Evolutionary conservation across 441 rosid genomes (phyloP).

Genomic region (Corymbia calophylla): DNA sequence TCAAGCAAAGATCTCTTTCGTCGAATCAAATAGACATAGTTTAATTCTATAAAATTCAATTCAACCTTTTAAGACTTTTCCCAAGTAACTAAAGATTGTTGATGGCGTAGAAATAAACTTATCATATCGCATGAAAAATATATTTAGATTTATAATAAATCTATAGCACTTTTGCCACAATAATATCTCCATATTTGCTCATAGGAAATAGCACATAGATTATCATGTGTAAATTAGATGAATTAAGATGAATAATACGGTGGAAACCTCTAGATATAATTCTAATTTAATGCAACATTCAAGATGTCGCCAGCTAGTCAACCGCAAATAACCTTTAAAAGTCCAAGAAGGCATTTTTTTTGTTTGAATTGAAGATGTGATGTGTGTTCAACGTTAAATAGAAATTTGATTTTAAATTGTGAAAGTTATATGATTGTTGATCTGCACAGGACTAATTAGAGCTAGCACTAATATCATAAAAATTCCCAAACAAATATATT

Average conservation of each 20-base stretch:
- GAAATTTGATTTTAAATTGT: neutral
- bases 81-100: neutral
- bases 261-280: neutral
- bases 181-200: neutral
- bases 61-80: neutral
- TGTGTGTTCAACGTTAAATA: neutral
- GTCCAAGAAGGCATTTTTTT: neutral
- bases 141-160: neutral
- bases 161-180: neutral
- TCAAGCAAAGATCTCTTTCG: neutral
- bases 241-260: neutral
- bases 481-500: no score
- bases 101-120: neutral
- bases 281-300: neutral
- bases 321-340: neutral
- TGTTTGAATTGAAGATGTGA: neutral
- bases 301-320: accelerated
- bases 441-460: neutral
- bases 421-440: neutral
- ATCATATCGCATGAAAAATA: neutral
- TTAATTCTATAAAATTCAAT: neutral
- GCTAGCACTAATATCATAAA: neutral
- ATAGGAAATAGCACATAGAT: neutral
- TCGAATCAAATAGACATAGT: neutral
- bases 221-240: neutral